phyloP scores from a whole-genome alignment of 148 eudicot species.

The Vaccinium vitisidaea region DNA sequence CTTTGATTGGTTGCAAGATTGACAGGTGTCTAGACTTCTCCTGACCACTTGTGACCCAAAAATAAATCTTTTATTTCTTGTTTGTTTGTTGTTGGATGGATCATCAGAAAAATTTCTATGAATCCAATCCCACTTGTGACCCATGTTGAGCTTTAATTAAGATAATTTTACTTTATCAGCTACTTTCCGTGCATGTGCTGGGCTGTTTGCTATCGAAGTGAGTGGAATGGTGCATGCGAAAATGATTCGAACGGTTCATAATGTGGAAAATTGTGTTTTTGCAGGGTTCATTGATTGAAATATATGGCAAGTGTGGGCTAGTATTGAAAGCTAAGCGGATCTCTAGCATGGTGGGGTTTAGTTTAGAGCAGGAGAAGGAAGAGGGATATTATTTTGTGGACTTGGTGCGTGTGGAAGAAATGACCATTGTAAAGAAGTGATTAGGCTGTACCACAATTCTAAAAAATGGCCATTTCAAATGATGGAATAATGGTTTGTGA shows the following conservation, averaged over 20 bases:
- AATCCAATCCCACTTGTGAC: not conserved
- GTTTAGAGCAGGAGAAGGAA: conserved; percentile 25
- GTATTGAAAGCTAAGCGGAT: conserved; percentile 44
- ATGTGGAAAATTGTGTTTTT: conserved; percentile 44
- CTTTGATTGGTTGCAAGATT: not conserved
- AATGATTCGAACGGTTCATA: conserved; percentile 33
- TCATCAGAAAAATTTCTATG: too few species aligned
- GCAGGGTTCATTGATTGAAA: conserved; percentile 60
- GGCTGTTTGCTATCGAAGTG: conserved; percentile 41
- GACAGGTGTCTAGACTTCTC: not conserved
- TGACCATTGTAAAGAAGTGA: conserved; percentile 43
- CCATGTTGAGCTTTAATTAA: conserved; percentile 31
- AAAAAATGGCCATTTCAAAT: not conserved
- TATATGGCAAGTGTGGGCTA: conserved; percentile 73
- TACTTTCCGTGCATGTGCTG: conserved; percentile 52
- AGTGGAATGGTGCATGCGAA: conserved; percentile 56
- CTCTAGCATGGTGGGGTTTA: conserved; percentile 46
- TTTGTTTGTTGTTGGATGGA: not conserved
- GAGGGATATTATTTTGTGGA: conserved; percentile 66
- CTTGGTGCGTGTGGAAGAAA: conserved; percentile 52
- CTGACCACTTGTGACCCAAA: not conserved
- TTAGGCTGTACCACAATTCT: conserved; percentile 15
- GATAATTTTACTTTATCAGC: conserved; percentile 60
- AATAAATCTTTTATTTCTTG: not conserved
- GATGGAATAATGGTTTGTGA: not conserved